Base-by-base conservation (phyloP, 768 basidiomycete species). In the Pleurotus djamor region DNA sequence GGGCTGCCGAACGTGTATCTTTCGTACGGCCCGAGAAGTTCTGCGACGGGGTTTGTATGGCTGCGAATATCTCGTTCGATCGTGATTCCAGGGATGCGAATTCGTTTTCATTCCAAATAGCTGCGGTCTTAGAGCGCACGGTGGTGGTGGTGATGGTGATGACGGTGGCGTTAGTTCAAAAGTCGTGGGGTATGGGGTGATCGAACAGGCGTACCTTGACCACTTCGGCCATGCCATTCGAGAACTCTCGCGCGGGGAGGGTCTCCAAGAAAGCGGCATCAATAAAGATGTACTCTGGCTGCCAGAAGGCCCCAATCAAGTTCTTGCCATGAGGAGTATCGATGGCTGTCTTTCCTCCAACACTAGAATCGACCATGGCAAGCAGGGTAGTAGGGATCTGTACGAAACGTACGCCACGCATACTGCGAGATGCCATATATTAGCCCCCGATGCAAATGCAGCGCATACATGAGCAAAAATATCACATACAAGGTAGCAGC, bases 311-410 rank as follows among this genome's bases (percentile, higher is more conserved):
- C 59, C 97, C 97, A 64, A 99, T 94, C 64, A 98, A 83, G 74
- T 99, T 99, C 78, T 99, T 99, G 58, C 97, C 97, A 63, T 94
- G 92, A 2, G 94, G 94, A 0, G 96, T 98, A 70, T 99, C 97
- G 61, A 98, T 95, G n/a, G 97, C 96, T 0, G 97, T 99, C 80
- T 98, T 99, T 37, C 97, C 96, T 4, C 97, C 97, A 47, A 99
- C 88, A 61, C 93, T 89, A 0, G 96, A 98, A 74, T 99, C 97
- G 21, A 99, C 97, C 97, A 99, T 99, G 5, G 96, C 94, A 60
- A 99, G 83, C 1, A 99, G 80, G 0, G 96, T 97, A 0, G 97
- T 98, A 0, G 97, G 97, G 58, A 99, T 92, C 76, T 99, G 97
- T 17, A 93, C 88, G 74, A 96, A 92, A 58, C 90, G 91, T 21